These are phyloP conservation scores for Aspergillus sp. DNA, from an alignment of 2,329 filamentous ascomycete species.

Conservation along the genomic window DNA sequence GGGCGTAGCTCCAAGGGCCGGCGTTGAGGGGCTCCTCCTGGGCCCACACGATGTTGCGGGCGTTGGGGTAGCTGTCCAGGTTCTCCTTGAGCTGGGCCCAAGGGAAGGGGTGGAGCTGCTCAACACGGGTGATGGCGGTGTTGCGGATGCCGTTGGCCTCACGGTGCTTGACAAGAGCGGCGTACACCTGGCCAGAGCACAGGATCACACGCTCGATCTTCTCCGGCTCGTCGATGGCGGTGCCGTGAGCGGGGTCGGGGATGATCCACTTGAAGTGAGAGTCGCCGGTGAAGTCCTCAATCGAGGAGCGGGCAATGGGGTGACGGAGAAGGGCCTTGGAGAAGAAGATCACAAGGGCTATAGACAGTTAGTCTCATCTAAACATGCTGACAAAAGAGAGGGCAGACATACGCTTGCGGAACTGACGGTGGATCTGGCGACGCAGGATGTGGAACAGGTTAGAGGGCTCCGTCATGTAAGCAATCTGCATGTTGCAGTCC, in stretches of 20 bases:
- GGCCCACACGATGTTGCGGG: slow-evolving; percentile 94
- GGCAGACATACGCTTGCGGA: slow-evolving; percentile 84
- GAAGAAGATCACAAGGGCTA: slow-evolving; percentile 95
- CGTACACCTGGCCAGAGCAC: slow-evolving; percentile 93
- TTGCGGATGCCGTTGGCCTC: slow-evolving; percentile 82
- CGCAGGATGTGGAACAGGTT: slow-evolving; percentile 97
- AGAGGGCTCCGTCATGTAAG: slow-evolving; percentile 91
- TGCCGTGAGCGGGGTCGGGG: slow-evolving; percentile 79
- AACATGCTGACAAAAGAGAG: background rate
- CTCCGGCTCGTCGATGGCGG: slow-evolving; percentile 71
- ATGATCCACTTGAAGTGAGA: slow-evolving; percentile 98
- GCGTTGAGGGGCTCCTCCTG: slow-evolving; percentile 98
- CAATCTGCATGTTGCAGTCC: slow-evolving; percentile 99
- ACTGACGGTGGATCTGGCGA: slow-evolving; percentile 97
- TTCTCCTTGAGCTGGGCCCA: slow-evolving; percentile 97
- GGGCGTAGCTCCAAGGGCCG: slow-evolving; percentile 94
- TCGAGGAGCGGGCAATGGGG: slow-evolving; percentile 81
- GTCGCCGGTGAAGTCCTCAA: slow-evolving; percentile 88
- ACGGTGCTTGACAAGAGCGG: slow-evolving; percentile 86
- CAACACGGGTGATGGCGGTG: slow-evolving; percentile 89
- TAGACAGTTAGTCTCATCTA: slow-evolving; percentile 14
- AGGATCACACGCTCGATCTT: slow-evolving; percentile 92
- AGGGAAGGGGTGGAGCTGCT: slow-evolving; percentile 98
- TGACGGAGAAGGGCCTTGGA: slow-evolving; percentile 95
- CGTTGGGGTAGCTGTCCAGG: slow-evolving; percentile 94